phyloP scores from a whole-genome alignment of 345 rosid genomes.

The Anacardium occidentale region DNA sequence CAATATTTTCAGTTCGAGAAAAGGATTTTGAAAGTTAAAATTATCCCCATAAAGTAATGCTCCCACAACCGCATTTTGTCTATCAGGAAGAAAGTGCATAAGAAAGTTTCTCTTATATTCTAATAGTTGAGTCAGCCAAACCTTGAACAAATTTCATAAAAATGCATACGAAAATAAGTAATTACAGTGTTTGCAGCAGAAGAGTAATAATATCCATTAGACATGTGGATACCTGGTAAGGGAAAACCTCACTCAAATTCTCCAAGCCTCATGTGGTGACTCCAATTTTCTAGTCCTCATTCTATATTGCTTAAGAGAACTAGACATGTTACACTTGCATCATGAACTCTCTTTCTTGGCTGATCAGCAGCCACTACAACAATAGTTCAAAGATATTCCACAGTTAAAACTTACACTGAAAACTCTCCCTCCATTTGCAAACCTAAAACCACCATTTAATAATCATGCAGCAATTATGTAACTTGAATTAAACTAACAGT shows the following conservation, averaged over 20 bases:
- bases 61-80: constrained; percentile 48
- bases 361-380: constrained; percentile 82
- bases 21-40: constrained; percentile 84
- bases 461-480: constrained; percentile 2
- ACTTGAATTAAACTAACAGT: background rate
- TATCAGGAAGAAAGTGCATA: constrained; percentile 77
- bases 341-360: constrained; percentile 67
- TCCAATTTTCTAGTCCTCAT: constrained; percentile 58
- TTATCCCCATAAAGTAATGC: constrained; percentile 72
- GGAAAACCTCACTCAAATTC: constrained; percentile 62
- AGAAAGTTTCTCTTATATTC: constrained; percentile 66
- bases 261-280: constrained; percentile 49
- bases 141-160: constrained; percentile 38
- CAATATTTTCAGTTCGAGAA: constrained; percentile 61
- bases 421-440: constrained; percentile 23
- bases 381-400: constrained; percentile 27
- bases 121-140: constrained; percentile 64
- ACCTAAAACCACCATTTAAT: constrained; percentile 19
- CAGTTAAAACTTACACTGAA: constrained; percentile 13
- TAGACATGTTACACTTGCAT: constrained; percentile 51
- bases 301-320: constrained; percentile 56
- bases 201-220: constrained; percentile 6
- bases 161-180: constrained; percentile 14
- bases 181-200: constrained; percentile 17
- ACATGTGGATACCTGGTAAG: constrained; percentile 58